Evolutionary conservation across 768 basidiomycete species (phyloP).

Genomic region (Punctularia strigosozonata): DNA sequence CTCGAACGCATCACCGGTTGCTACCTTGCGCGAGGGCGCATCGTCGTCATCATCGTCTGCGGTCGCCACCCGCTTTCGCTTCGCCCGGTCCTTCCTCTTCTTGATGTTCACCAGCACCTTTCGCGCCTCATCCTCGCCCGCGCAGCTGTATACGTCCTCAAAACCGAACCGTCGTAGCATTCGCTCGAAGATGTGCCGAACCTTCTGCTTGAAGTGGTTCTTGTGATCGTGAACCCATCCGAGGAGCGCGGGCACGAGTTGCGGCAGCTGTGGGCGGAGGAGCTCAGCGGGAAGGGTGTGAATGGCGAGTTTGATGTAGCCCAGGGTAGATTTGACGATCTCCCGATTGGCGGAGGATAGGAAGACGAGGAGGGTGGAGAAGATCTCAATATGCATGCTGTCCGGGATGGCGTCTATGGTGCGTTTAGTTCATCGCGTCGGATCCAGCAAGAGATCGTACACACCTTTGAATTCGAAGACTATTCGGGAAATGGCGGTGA

Average conservation of each 20-base stretch:
- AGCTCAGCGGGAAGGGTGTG: constrained; percentile 69
- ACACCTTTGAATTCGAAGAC: constrained; percentile 93
- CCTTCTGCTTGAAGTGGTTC: constrained; percentile 97
- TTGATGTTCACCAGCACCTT: constrained; percentile 92
- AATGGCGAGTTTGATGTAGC: constrained; percentile 87
- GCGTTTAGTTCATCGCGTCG: not conserved
- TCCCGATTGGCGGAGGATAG: constrained; percentile 91
- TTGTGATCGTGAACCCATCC: constrained; percentile 96
- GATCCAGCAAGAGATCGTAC: constrained; percentile 6
- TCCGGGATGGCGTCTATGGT: constrained; percentile 50
- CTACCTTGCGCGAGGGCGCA: constrained; percentile 30
- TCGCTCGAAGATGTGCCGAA: constrained; percentile 93
- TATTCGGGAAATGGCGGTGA: constrained; percentile 87
- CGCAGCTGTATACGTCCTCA: constrained; percentile 68
- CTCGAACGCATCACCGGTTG: constrained; percentile 84
- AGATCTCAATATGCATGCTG: constrained; percentile 71
- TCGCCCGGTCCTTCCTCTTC: constrained; percentile 89
- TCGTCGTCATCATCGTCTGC: constrained; percentile 45
- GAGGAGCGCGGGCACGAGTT: constrained; percentile 75
- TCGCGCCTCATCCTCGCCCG: constrained; percentile 66
- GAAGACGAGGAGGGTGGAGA: constrained; percentile 83
- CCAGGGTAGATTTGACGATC: constrained; percentile 93
- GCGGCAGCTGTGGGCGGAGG: constrained; percentile 64
- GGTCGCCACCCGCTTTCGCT: constrained; percentile 62
- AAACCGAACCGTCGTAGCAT: constrained; percentile 86